Conservation (phyloP, 352 stramenopile species). For the Lagenidium giganteum region DNA sequence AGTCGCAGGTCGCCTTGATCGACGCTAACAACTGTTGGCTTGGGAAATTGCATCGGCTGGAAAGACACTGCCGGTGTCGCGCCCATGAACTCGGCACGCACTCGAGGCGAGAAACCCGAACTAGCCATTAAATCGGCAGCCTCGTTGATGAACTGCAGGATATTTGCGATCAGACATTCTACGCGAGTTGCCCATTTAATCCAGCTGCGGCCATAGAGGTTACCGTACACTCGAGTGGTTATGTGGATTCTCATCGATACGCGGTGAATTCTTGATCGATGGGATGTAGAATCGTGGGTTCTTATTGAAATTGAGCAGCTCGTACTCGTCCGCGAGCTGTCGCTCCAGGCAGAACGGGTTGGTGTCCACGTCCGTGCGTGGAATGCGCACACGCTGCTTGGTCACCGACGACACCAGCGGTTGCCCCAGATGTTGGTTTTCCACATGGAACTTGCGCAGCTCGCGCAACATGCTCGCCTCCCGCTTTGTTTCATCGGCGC, state of each 20-base stretch:
- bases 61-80: constrained; percentile 32
- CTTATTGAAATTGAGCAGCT: constrained; percentile 79
- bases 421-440: constrained; percentile 23
- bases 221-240: constrained; percentile 70
- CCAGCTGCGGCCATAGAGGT: background rate
- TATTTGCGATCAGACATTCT: background rate
- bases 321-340: constrained; percentile 70
- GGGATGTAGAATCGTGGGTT: constrained; percentile 71
- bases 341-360: constrained; percentile 75
- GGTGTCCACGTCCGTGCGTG: constrained; percentile 41
- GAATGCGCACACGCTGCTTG: constrained; percentile 63
- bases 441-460: constrained; percentile 59
- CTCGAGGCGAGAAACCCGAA: constrained; percentile 37
- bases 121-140: constrained; percentile 50
- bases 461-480: constrained; percentile 70
- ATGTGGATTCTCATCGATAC: constrained; percentile 47
- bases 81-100: constrained; percentile 47
- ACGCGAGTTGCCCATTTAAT: background rate
- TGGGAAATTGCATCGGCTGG: constrained; percentile 29
- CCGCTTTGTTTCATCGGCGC: constrained; percentile 20
- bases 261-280: constrained; percentile 37
- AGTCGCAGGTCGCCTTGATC: constrained; percentile 35
- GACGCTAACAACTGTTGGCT: constrained; percentile 46
- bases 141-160: constrained; percentile 62
- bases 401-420: constrained; percentile 45